phyloP scores from a whole-genome alignment of 768 basidiomycete genomes.

The Auricularia heimuer region DNA sequence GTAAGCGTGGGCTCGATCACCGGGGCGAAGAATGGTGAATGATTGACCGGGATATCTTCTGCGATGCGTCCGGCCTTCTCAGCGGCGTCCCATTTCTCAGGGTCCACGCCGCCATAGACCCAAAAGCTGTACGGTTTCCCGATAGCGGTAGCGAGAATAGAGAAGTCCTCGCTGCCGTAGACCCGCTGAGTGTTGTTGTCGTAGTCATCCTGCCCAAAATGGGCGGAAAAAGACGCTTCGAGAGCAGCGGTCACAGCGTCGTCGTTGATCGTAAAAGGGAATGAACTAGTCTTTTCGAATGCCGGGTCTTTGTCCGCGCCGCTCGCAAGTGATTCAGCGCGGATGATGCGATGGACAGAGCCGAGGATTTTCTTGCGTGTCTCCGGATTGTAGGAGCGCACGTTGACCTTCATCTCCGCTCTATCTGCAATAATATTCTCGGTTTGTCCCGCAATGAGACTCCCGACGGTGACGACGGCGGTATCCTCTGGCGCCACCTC shows the following conservation, averaged over 20 bases:
- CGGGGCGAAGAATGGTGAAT: not conserved
- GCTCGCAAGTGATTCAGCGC: not conserved
- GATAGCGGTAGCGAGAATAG: not conserved
- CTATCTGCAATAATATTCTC: not conserved
- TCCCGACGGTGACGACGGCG: not conserved
- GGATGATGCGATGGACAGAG: not conserved
- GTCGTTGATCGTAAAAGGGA: not conserved
- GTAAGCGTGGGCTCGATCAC: not conserved
- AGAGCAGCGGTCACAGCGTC: not conserved
- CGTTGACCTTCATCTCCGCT: not conserved
- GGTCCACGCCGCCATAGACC: not conserved
- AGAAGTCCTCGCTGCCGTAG: slow-evolving; percentile 1
- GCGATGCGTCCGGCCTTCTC: not conserved
- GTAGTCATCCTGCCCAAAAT: not conserved
- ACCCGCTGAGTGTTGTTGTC: not conserved
- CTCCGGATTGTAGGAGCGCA: not conserved
- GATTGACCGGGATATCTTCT: not conserved
- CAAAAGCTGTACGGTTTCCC: not conserved
- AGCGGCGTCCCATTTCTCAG: not conserved
- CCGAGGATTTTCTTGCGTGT: not conserved
- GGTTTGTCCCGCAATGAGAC: not conserved
- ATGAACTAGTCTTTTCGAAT: not conserved
- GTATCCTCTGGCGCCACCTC: not conserved
- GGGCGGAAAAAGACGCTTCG: not conserved
- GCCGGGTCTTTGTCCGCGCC: not conserved